These are phyloP conservation scores for Zasmidium cellare DNA, from an alignment of 2,329 filamentous ascomycete species.

Conservation along the genomic window DNA sequence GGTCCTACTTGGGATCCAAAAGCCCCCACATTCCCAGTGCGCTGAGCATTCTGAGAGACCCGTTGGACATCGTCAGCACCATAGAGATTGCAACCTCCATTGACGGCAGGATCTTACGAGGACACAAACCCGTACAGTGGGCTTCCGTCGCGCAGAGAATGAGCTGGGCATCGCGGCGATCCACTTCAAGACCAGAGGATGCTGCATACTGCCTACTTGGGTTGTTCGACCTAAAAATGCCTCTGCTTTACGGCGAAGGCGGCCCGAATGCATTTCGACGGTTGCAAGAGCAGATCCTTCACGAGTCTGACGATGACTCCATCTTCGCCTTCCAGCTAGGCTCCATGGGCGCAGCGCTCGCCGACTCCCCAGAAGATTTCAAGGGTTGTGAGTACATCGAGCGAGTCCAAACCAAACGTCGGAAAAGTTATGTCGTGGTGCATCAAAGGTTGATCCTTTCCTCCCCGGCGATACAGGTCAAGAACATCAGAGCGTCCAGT, in stretches of 20 bases:
- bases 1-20: not conserved
- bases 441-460: too few species aligned
- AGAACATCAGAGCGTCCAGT: too few species aligned
- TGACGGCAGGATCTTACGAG: too few species aligned
- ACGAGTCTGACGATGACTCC: not conserved
- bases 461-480: too few species aligned
- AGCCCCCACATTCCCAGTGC: too few species aligned
- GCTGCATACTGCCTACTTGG: not conserved
- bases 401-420: too few species aligned
- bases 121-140: not conserved
- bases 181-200: not conserved
- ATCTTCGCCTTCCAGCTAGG: not conserved
- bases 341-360: too few species aligned
- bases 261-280: not conserved
- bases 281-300: not conserved
- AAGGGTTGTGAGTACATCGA: too few species aligned
- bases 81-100: not conserved
- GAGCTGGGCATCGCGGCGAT: not conserved
- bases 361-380: too few species aligned
- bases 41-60: not conserved
- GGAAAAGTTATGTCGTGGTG: too few species aligned
- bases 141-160: not conserved
- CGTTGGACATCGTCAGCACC: not conserved
- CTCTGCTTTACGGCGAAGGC: not conserved
- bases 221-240: not conserved